Percentiles rank a stretch among this genome's conserved stretches.
Conservation (phyloP, 1,284 basidiomycete genomes). For the Cryptococcus hybrid region DNA sequence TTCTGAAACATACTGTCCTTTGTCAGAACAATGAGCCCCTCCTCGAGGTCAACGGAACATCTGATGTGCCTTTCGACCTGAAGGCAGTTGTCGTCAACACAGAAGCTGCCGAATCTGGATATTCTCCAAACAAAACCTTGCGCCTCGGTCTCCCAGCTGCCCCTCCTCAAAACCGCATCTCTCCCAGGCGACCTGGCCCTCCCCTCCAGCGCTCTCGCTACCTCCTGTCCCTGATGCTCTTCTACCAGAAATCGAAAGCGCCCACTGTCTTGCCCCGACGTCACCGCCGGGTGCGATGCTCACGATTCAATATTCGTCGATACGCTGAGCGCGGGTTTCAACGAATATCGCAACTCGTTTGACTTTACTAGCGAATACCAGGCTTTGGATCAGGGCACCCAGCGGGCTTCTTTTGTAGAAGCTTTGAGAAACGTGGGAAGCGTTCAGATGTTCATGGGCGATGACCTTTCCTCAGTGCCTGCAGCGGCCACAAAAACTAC, state of each 20-base stretch:
- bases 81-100: conserved; percentile 14
- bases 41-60: conserved; percentile 13
- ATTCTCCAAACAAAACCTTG: conserved; percentile 4
- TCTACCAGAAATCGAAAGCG: background rate
- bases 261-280: background rate
- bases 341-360: conserved; percentile 62
- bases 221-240: conserved; percentile 6
- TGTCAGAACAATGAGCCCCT: conserved; percentile 1
- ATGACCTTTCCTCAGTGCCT: conserved; percentile 6
- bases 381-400: conserved; percentile 65
- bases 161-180: conserved; percentile 13
- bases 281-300: background rate
- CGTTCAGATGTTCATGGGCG: conserved; percentile 8
- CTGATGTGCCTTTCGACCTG: conserved; percentile 27
- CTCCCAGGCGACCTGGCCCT: conserved; percentile 17
- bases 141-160: conserved; percentile 20
- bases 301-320: conserved; percentile 14
- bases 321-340: conserved; percentile 4
- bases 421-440: conserved; percentile 29
- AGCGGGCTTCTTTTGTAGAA: conserved; percentile 72
- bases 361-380: conserved; percentile 79
- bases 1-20: no score
- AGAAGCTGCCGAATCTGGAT: background rate
- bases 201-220: conserved; percentile 15
- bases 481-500: background rate